phyloP scores from a whole-genome alignment of 1,139 yeast genomes.

The Geotrichum fermentans region DNA sequence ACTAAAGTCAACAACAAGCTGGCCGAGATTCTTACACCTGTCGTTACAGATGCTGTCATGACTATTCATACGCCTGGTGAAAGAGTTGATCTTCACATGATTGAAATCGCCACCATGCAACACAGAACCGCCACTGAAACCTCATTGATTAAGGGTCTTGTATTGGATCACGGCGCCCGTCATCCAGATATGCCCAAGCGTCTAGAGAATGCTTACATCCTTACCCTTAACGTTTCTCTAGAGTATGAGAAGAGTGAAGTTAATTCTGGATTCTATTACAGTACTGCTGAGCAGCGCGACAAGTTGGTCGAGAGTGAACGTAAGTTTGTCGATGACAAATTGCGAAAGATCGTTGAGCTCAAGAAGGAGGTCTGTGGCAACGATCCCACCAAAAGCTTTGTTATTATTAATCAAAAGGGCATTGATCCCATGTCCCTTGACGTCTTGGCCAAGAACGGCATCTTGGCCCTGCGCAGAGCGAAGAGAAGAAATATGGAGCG shows the following conservation, averaged over 20 bases:
- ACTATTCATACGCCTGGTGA: constrained; percentile 57
- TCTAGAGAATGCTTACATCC: constrained; percentile 74
- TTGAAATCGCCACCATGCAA: constrained; percentile 98
- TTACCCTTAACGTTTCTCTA: constrained; percentile 86
- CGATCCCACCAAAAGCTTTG: constrained; percentile 73
- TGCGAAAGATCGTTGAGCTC: constrained; percentile 84
- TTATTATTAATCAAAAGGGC: constrained; percentile 96
- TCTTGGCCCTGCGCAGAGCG: constrained; percentile 93
- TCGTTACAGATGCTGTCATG: constrained; percentile 93
- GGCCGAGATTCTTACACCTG: constrained; percentile 79
- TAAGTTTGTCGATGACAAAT: constrained; percentile 88
- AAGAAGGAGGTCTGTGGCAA: constrained; percentile 86
- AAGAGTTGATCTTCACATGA: constrained; percentile 86
- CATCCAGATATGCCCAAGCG: constrained; percentile 98
- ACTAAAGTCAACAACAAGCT: constrained; percentile 79
- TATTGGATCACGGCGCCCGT: constrained; percentile 96
- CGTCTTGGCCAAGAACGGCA: constrained; percentile 86
- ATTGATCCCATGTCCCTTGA: constrained; percentile 98
- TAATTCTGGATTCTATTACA: constrained; percentile 91
- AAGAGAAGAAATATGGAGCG: constrained; percentile 99
- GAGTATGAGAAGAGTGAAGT: constrained; percentile 98
- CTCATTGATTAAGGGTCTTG: constrained; percentile 78
- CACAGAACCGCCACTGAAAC: constrained; percentile 84
- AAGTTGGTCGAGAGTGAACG: constrained; percentile 92
- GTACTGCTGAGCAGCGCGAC: constrained; percentile 94